phyloP scores from a whole-genome alignment of 2,329 filamentous ascomycete species.

The Boeremia exigua region DNA sequence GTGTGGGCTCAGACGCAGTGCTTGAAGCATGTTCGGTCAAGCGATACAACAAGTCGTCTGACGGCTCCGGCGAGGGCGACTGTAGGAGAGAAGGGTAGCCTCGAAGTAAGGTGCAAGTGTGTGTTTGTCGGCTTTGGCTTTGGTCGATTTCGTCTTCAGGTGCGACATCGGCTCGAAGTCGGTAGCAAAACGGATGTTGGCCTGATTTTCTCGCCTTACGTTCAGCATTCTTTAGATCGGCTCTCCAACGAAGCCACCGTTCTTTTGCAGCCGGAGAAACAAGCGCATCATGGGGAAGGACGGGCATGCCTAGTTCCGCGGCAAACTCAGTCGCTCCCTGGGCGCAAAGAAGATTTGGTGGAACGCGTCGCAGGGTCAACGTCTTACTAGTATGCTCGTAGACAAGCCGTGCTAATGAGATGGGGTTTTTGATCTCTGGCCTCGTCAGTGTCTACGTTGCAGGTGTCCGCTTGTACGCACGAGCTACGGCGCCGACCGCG shows the following conservation, averaged over 20 bases:
- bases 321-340: constrained; percentile 89
- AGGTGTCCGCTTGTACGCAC: constrained; percentile 60
- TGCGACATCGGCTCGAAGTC: constrained; percentile 25
- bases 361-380: constrained; percentile 84
- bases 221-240: constrained; percentile 71
- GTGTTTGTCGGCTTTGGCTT: constrained; percentile 36
- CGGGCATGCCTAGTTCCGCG: constrained; percentile 73
- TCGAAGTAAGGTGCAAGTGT: constrained; percentile 46
- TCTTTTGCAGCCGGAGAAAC: constrained; percentile 81
- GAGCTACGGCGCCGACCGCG: constrained; percentile 86
- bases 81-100: constrained; percentile 16
- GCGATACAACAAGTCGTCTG: constrained; percentile 26
- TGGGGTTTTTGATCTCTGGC: constrained; percentile 88
- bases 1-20: constrained; percentile 21
- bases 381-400: constrained; percentile 77
- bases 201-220: constrained; percentile 49
- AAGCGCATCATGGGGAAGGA: constrained; percentile 76
- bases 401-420: constrained; percentile 82
- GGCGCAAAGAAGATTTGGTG: constrained; percentile 89
- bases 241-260: constrained; percentile 78
- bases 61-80: constrained; percentile 32
- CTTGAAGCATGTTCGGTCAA: constrained; percentile 19
- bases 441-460: background rate
- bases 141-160: constrained; percentile 36
- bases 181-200: constrained; percentile 37